Conservation (phyloP, 495 filamentous ascomycete species). For the Evansstolkia leycettana region DNA sequence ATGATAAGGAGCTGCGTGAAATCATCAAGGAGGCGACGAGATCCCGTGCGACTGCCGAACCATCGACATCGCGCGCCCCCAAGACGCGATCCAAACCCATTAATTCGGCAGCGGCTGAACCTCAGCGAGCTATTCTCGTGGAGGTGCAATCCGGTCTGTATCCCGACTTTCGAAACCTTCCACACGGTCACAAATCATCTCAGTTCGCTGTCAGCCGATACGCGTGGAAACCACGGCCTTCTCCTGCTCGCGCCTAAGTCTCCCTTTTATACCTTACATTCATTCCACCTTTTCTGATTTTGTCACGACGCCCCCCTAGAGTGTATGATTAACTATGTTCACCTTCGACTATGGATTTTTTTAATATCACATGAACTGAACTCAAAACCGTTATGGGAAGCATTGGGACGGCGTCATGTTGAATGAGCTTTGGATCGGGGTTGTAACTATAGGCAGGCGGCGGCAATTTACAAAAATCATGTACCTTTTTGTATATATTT, state of each 20-base stretch:
- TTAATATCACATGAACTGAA: too few species aligned
- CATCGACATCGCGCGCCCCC: slow-evolving; percentile 6
- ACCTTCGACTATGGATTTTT: too few species aligned
- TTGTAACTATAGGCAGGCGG: too few species aligned
- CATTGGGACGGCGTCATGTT: too few species aligned
- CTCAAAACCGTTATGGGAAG: too few species aligned
- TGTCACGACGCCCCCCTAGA: too few species aligned
- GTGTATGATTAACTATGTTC: too few species aligned
- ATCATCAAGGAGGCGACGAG: slow-evolving; percentile 49
- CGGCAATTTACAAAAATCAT: too few species aligned
- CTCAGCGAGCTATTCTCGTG: slow-evolving; percentile 36
- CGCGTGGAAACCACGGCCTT: not conserved
- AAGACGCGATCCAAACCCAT: slow-evolving; percentile 14
- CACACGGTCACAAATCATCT: slow-evolving; percentile 15
- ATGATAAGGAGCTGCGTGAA: slow-evolving; percentile 60
- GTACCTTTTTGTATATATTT: too few species aligned
- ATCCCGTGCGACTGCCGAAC: slow-evolving; percentile 6
- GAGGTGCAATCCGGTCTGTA: slow-evolving; percentile 29
- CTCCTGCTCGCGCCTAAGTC: not conserved
- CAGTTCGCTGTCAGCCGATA: slow-evolving; percentile 9
- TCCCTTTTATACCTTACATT: too few species aligned
- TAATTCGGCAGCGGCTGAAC: slow-evolving; percentile 15
- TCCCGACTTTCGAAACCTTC: slow-evolving; percentile 18
- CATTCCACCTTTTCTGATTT: too few species aligned
- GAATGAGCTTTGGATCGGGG: too few species aligned